Percentiles rank a stretch among this genome's conserved stretches.
phyloP scores from a whole-genome alignment of 2,329 filamentous ascomycete species.

The Pseudogymnoascus sp. region DNA sequence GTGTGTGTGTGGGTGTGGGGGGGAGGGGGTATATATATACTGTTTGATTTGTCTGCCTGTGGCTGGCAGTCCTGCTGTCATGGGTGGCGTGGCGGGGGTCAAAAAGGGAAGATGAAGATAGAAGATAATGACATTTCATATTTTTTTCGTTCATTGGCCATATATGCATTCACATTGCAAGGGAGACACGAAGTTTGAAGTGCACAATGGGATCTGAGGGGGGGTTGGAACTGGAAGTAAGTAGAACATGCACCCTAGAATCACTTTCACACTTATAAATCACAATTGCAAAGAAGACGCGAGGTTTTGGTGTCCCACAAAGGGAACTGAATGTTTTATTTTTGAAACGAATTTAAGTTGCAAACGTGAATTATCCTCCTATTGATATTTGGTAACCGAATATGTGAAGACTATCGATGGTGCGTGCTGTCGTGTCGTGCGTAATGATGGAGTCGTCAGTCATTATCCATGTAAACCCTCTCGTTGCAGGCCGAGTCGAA shows the following conservation, averaged over 20 bases:
- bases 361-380: neutral
- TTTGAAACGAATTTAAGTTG: no score
- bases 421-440: neutral
- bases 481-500: neutral
- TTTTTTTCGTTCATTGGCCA: neutral
- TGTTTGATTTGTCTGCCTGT: neutral
- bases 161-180: neutral
- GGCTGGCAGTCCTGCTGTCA: neutral
- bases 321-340: no score
- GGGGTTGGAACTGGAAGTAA: neutral
- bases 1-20: no score
- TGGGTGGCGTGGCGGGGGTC: neutral
- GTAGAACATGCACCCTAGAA: no score
- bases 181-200: neutral
- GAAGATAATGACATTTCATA: slow-evolving; percentile 6
- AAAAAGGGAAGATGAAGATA: slow-evolving; percentile 2
- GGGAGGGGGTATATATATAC: neutral
- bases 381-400: neutral
- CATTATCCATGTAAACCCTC: neutral
- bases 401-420: neutral
- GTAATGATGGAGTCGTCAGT: neutral
- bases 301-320: no score
- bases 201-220: neutral
- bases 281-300: no score
- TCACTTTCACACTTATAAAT: no score